Evolutionary conservation across 345 rosid species (phyloP), one percentile per base, ranked within the genome.

Genomic region (Abelmoschus esculentus): DNA sequence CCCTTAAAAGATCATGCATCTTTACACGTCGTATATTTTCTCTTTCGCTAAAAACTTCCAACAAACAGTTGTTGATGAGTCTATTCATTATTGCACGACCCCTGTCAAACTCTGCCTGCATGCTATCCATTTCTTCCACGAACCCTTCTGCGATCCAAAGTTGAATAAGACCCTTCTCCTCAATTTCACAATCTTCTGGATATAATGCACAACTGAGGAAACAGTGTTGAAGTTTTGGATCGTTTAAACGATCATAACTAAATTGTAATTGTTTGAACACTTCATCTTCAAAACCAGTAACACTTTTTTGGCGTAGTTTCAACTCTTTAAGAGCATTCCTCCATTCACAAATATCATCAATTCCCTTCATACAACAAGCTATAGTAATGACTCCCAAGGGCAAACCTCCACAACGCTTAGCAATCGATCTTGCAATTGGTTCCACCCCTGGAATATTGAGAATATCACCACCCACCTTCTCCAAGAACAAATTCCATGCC

Each of bases 1-100:
- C 47, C 42, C 42, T 38, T 38, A 38, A 1, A 66, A 77, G 50
- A 18, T 72, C 74, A 22, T 80, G 76, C 80, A 80, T 77, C 72
- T 59, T 72, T 7, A 80, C 56, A 19, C 77, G n/a, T n/a, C n/a
- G 19, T 80, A 15, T 38, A 0, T 38, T 1, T 7, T 1, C 10
- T 0, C 10, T 38, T 38, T 6, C 9, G 7, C 10, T 1, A 38
- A 1, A 38, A 38, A 38, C 42, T 38, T 38, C 42, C 1, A 38
- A 38, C 42, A 38, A 1, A 38, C 42, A 38, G 7, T 63, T 68
- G 1, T 60, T 54, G 29, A 31, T 57, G 26, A 83, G 73, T 47
- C 29, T 69, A 15, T 42, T 58, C 10, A 80, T 52, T 8, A 75
- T 53, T 0, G 42, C 1, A 26, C 64, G 54, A 0, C 79, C 86